Conservation (phyloP, 2,329 filamentous ascomycete species). For the Trichophyton verrucosum region DNA sequence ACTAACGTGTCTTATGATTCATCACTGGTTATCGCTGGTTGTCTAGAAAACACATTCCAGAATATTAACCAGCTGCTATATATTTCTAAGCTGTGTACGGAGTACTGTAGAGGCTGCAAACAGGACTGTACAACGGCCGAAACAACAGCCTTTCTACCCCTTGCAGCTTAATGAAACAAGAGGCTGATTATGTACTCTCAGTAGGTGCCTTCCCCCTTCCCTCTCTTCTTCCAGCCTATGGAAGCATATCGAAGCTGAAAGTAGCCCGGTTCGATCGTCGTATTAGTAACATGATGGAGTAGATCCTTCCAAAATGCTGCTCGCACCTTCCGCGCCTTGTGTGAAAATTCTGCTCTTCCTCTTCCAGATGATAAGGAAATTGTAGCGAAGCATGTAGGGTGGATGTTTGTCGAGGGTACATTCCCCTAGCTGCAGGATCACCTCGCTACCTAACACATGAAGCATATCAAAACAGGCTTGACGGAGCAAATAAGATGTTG, state of each 20-base stretch:
- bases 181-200: not conserved
- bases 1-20: not conserved
- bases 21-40: not conserved
- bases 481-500: not conserved
- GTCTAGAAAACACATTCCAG: not conserved
- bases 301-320: not conserved
- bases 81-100: not conserved
- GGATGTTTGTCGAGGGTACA: no score
- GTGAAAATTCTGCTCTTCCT: not conserved
- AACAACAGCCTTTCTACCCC: not conserved
- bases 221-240: no score
- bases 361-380: not conserved
- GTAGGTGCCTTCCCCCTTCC: not conserved
- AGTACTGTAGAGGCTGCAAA: not conserved
- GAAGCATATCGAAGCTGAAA: not conserved
- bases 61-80: no score
- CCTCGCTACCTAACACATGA: no score
- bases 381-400: no score
- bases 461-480: not conserved
- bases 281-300: not conserved
- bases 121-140: not conserved
- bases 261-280: not conserved
- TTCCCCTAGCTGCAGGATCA: no score
- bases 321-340: not conserved
- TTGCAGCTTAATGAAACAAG: not conserved